These are phyloP conservation scores for Elongisporangium prolatum DNA, from an alignment of 352 stramenopile species.

Conservation along the genomic window DNA sequence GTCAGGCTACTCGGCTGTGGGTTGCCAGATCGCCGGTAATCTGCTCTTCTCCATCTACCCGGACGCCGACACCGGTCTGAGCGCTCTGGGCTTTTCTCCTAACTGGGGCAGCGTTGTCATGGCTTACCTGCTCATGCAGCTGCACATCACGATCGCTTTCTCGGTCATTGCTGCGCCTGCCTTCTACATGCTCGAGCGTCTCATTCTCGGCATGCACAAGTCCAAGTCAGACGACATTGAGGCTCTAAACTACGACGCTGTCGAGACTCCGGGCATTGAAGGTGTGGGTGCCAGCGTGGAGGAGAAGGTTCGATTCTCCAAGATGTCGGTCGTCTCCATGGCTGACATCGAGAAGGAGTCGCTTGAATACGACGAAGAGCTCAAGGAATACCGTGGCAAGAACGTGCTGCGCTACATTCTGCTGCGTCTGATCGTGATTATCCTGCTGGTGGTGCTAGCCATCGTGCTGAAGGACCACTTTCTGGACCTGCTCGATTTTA, in stretches of 20 bases:
- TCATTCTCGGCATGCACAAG: slow-evolving; percentile 37
- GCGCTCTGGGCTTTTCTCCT: slow-evolving; percentile 16
- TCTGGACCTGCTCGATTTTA: slow-evolving; percentile 46
- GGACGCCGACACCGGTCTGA: too few relatives aligned
- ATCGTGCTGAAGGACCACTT: slow-evolving; percentile 38
- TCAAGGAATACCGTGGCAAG: slow-evolving; percentile 21
- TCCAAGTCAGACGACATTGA: slow-evolving; percentile 24
- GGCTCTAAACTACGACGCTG: background rate
- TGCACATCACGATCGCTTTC: slow-evolving; percentile 38
- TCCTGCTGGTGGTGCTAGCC: slow-evolving; percentile 25
- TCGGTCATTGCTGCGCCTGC: slow-evolving; percentile 29
- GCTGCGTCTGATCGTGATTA: slow-evolving; percentile 27
- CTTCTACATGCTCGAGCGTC: slow-evolving; percentile 32
- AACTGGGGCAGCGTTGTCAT: slow-evolving; percentile 20
- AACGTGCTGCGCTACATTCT: slow-evolving; percentile 27
- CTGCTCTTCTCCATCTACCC: slow-evolving; percentile 60
- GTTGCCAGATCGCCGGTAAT: slow-evolving; percentile 63
- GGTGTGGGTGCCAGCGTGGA: slow-evolving; percentile 8
- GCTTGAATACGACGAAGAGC: slow-evolving; percentile 18
- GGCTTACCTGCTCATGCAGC: slow-evolving; percentile 21
- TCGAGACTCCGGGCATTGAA: slow-evolving; percentile 2
- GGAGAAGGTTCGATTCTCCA: slow-evolving; percentile 26
- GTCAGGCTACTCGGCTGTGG: slow-evolving; percentile 36
- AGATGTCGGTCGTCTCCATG: slow-evolving; percentile 8
- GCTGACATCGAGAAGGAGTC: too few relatives aligned